Conservation (phyloP, 2,329 filamentous ascomycete genomes). For the Penicillium occitanis region DNA sequence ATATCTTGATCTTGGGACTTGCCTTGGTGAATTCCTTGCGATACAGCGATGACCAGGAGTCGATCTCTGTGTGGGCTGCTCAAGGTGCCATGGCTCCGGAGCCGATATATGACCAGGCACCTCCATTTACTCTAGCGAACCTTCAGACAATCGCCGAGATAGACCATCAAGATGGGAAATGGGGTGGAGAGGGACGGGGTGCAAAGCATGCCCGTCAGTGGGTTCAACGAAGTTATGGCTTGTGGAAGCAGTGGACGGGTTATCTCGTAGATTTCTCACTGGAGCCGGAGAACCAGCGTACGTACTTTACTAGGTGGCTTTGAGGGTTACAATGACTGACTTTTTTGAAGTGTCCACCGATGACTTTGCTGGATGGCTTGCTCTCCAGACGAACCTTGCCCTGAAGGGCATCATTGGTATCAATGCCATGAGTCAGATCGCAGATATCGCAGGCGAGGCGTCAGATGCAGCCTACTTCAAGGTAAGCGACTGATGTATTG, state of each 20-base stretch:
- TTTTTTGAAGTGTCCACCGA: constrained; percentile 65
- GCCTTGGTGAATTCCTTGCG: constrained; percentile 72
- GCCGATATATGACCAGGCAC: constrained; percentile 28
- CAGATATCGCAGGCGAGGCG: constrained; percentile 59
- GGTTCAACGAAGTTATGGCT: constrained; percentile 66
- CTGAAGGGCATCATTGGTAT: constrained; percentile 83
- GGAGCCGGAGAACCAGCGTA: constrained; percentile 70
- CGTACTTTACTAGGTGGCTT: constrained; percentile 23
- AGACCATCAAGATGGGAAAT: constrained; percentile 60
- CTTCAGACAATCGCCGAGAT: constrained; percentile 54
- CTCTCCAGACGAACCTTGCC: constrained; percentile 78
- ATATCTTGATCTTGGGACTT: constrained; percentile 80
- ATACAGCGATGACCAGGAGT: constrained; percentile 58
- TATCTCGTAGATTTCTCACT: constrained; percentile 75
- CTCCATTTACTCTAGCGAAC: constrained; percentile 50
- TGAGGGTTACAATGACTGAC: neutral
- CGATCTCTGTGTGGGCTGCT: constrained; percentile 60
- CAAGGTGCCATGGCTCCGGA: constrained; percentile 31
- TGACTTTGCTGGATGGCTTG: constrained; percentile 76
- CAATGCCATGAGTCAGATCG: constrained; percentile 72
- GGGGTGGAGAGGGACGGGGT: constrained; percentile 57
- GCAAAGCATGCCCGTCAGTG: constrained; percentile 60
- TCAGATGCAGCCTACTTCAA: constrained; percentile 46
- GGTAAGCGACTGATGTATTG: constrained; percentile 1
- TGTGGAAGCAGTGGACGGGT: constrained; percentile 75